Evolutionary conservation across 2,329 filamentous ascomycete species (phyloP).

Genomic region (Trematosphaeria pertusa): DNA sequence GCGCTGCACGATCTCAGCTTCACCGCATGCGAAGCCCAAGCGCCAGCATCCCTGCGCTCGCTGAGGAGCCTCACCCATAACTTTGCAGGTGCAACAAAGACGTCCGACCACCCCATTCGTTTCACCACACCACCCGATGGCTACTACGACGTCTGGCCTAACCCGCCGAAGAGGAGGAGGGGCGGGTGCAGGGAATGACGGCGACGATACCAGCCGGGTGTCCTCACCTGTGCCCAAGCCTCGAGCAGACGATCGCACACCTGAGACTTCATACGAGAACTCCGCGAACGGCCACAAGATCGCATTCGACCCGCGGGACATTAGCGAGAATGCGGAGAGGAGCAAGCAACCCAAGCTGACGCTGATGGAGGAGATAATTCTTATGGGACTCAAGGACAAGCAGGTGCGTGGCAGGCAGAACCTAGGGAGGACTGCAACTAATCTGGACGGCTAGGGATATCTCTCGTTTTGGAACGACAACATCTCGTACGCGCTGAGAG

Average conservation of each 20-base stretch:
- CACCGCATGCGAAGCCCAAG: conserved; percentile 44
- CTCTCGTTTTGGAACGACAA: conserved; percentile 99
- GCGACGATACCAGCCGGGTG: conserved; percentile 69
- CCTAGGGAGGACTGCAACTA: conserved; percentile 20
- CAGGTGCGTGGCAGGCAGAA: conserved; percentile 68
- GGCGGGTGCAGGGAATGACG: conserved; percentile 63
- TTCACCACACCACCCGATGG: conserved; percentile 56
- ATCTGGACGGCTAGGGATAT: conserved; percentile 72
- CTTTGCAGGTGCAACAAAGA: conserved; percentile 38
- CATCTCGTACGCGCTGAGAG: conserved; percentile 95
- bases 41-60: conserved; percentile 41
- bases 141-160: conserved; percentile 74
- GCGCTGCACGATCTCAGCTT: too few relatives aligned
- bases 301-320: conserved; percentile 94
- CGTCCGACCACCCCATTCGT: conserved; percentile 29
- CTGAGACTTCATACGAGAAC: conserved; percentile 85
- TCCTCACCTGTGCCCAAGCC: conserved; percentile 67
- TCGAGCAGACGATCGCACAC: conserved; percentile 65
- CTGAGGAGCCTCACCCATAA: conserved; percentile 41
- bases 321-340: conserved; percentile 94
- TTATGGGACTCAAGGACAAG: conserved; percentile 97
- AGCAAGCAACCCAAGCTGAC: conserved; percentile 98
- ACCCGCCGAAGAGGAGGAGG: conserved; percentile 72
- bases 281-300: conserved; percentile 98
- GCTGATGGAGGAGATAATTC: conserved; percentile 96